Evolutionary conservation across 805 yeast species (phyloP), one percentile per base, ranked within the genome.

Genomic region (Candida suzukii): DNA sequence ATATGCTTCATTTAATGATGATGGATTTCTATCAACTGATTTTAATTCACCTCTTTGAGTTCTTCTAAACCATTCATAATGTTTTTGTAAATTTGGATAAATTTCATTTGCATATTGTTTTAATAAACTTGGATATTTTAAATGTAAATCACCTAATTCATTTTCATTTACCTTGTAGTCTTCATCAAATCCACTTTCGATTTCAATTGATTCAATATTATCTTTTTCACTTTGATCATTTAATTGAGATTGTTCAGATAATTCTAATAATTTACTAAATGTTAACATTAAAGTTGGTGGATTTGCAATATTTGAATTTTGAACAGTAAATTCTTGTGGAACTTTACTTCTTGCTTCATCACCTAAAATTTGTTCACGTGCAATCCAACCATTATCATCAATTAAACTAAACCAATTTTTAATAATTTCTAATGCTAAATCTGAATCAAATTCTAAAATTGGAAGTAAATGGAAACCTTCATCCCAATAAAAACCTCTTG

Each of bases 401-500:
- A 88, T 86, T 32, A 86, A 63, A 29, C 72, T 61, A 57, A 91
- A 86, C 99, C 99, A 93, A 39, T 95, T 84, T 54, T 80, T 73
- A 43, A 90, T 57, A 16, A 93, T 80, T 48, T 87, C 93, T 46
- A 88, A 67, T 0, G 79, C 86, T 35, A 90, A 66, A 54, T 87
- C 95, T 14, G 85, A 71, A 61, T 93, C 98, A 57, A 83, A 90
- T 37, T 83, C 82, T 50, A 85, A 61, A 30, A 93, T 66, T 8
- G 95, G 95, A 32, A 90, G 67, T 45, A 91, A 67, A 59, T 91
- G 96, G 62, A 93, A 93, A 0, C 99, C 99, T 63, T 93, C 99
- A 62, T 93, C 99, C 99, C 99, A 93, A 56, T 86, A 88, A 56
- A 93, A 93, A 0, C 99, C 99, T 47, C 99, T 73, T 3, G 99